phyloP scores from a whole-genome alignment of 768 basidiomycete genomes.

The Erythrobasidium yunnanense region DNA sequence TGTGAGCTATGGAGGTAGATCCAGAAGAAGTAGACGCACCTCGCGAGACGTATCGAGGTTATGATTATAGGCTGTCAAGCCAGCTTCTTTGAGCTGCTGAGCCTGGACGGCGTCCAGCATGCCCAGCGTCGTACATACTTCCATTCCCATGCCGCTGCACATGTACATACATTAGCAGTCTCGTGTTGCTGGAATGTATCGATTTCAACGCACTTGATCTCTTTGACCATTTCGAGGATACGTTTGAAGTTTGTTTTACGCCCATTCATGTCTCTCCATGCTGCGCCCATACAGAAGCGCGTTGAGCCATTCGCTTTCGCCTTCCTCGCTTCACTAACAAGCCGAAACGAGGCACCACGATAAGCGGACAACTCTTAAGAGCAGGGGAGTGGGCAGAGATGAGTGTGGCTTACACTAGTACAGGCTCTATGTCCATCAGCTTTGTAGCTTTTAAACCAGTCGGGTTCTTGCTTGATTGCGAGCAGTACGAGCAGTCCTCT shows the following conservation, averaged over 20 bases:
- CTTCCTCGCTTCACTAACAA: conserved; percentile 70
- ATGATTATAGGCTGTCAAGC: conserved; percentile 94
- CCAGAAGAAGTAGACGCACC: conserved; percentile 19
- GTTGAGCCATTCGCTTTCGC: conserved; percentile 96
- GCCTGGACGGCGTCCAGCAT: conserved; percentile 95
- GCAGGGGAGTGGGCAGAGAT: too few relatives aligned
- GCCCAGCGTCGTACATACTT: conserved; percentile 95
- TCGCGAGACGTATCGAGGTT: conserved; percentile 97
- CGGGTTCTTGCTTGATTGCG: conserved; percentile 86
- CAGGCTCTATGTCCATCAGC: conserved; percentile 78
- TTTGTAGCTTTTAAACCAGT: conserved; percentile 66
- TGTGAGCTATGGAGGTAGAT: not conserved
- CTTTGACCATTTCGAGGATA: conserved; percentile 77
- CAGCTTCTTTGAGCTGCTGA: conserved; percentile 79
- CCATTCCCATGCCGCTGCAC: conserved; percentile 84
- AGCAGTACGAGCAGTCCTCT: conserved; percentile 97
- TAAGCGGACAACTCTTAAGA: too few relatives aligned
- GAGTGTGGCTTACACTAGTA: conserved; percentile 55
- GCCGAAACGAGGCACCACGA: too few relatives aligned
- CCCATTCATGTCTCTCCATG: conserved; percentile 89
- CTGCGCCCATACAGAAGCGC: conserved; percentile 97
- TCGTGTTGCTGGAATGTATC: not conserved
- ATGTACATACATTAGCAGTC: not conserved
- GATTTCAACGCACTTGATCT: conserved; percentile 38
- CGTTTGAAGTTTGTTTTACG: conserved; percentile 85